These are phyloP conservation scores for Cercospora sp. DNA, from an alignment of 2,329 filamentous ascomycete species.

Conservation along the genomic window DNA sequence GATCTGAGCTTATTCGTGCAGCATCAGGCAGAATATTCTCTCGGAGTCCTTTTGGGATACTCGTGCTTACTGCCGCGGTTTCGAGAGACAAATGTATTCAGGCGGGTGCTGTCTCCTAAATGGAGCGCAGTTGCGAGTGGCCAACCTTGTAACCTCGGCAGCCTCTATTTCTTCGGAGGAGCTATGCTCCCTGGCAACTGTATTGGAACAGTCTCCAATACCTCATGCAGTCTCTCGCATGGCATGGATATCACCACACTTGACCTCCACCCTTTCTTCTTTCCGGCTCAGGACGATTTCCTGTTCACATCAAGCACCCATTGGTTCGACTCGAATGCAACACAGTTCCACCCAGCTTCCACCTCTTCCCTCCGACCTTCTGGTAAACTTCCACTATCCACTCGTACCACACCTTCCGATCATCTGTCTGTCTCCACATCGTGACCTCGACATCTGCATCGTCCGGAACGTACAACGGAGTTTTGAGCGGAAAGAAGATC, in stretches of 20 bases:
- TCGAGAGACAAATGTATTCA: background rate
- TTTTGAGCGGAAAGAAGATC: slow-evolving; percentile 95
- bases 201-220: background rate
- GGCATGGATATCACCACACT: background rate
- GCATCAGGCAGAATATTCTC: background rate
- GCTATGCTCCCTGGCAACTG: background rate
- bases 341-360: slow-evolving; percentile 67
- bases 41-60: too few species aligned
- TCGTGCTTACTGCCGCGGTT: background rate
- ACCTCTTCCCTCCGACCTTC: slow-evolving; percentile 58
- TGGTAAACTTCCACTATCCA: slow-evolving; percentile 86
- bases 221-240: background rate
- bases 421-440: slow-evolving; percentile 96
- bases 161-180: background rate
- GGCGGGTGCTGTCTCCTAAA: background rate
- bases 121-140: background rate
- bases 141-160: background rate
- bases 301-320: slow-evolving; percentile 65
- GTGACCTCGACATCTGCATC: slow-evolving; percentile 82
- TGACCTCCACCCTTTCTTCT: background rate
- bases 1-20: background rate
- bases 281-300: background rate
- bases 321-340: slow-evolving; percentile 69
- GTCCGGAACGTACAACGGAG: slow-evolving; percentile 80
- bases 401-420: slow-evolving; percentile 97